Percentiles rank a stretch among this genome's conserved stretches.
These are phyloP conservation scores for Solanum piurae DNA, from an alignment of 257 asterid species.

Conservation along the genomic window DNA sequence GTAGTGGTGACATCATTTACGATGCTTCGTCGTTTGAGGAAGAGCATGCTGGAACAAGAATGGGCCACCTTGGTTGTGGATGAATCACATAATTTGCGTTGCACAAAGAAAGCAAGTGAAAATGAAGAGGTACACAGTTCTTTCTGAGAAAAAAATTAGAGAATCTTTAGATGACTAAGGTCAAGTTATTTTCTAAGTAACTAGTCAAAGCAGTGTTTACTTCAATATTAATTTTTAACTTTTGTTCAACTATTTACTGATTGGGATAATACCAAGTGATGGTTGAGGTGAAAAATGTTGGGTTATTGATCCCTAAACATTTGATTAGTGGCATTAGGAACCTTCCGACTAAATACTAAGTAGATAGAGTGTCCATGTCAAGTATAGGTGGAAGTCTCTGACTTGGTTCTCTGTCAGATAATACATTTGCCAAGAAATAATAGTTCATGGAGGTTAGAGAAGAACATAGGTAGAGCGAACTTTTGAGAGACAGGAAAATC, in stretches of 20 bases:
- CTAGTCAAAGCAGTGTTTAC: neutral
- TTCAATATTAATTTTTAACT: neutral
- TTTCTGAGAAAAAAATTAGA: neutral
- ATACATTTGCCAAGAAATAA: neutral
- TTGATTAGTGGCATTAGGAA: neutral
- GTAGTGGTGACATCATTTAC: conserved; percentile 75
- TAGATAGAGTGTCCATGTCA: neutral
- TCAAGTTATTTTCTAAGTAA: neutral
- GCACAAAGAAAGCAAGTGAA: conserved; percentile 60
- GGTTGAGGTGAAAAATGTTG: neutral
- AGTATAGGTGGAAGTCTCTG: neutral
- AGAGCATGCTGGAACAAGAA: conserved; percentile 63
- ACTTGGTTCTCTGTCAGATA: neutral
- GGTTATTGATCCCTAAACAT: neutral
- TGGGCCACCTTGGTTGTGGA: conserved; percentile 85
- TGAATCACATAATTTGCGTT: conserved; percentile 85
- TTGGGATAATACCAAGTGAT: neutral
- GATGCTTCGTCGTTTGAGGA: conserved; percentile 78
- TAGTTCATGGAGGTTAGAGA: neutral
- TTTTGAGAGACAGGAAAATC: neutral
- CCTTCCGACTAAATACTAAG: neutral
- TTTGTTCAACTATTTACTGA: neutral
- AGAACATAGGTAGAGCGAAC: neutral
- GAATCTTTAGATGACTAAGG: neutral
- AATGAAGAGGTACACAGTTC: conserved; percentile 54